phyloP scores from a whole-genome alignment of 305 asterid species.

The Solanum chacoense region DNA sequence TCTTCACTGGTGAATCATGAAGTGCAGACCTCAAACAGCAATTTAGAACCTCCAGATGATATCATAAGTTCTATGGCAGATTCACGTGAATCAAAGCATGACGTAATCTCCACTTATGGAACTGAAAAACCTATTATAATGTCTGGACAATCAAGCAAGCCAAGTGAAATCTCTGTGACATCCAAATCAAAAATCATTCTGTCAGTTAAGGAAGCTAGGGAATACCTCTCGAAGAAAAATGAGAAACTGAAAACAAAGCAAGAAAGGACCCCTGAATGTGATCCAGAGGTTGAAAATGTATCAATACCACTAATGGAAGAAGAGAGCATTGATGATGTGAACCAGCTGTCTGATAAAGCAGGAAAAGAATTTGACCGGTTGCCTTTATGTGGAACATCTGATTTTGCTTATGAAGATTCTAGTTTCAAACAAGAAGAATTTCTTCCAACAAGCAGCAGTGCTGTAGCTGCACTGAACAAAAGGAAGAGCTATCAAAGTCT shows the following conservation, averaged over 20 bases:
- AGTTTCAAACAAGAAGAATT: background rate
- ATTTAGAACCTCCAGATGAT: constrained; percentile 8
- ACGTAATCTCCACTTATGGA: constrained; percentile 14
- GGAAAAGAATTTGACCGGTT: constrained; percentile 10
- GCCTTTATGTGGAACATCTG: constrained; percentile 8
- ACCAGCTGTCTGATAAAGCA: constrained; percentile 16
- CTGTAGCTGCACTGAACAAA: constrained; percentile 20
- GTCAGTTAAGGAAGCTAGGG: constrained; percentile 85
- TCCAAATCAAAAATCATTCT: constrained; percentile 50
- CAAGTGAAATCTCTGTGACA: constrained; percentile 13
- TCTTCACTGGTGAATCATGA: background rate
- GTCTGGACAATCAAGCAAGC: constrained; percentile 8
- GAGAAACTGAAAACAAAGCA: constrained; percentile 19
- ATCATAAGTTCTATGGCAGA: constrained; percentile 13
- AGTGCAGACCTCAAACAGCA: background rate
- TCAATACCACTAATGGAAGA: constrained; percentile 7
- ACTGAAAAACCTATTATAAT: constrained; percentile 19
- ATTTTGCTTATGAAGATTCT: constrained; percentile 10
- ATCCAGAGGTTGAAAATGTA: constrained; percentile 13
- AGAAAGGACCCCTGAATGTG: constrained; percentile 18
- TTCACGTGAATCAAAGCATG: constrained; percentile 10
- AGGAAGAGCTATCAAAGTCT: constrained; percentile 13
- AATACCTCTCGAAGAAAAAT: constrained; percentile 57
- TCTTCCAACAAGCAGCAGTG: constrained; percentile 3
- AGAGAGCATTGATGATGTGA: constrained; percentile 10